Base-by-base conservation (phyloP, 805 yeast genomes). In the Cyberlindnera subsufficiens region DNA sequence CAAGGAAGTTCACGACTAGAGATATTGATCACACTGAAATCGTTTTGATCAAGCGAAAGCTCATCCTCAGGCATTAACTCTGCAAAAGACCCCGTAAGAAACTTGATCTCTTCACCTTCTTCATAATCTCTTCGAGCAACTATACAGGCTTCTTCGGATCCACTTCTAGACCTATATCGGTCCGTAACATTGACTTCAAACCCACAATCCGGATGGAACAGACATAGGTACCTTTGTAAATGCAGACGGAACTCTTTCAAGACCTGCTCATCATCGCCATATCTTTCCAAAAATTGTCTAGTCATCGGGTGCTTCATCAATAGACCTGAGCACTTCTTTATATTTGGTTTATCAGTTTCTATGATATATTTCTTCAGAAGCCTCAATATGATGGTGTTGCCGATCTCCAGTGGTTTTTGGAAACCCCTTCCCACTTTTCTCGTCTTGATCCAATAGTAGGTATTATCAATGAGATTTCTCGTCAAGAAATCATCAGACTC, bases 111-210 rank as follows among this genome's bases (percentile, higher is more conserved):
- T 16, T 63, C 64, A 15, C 63, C 69, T 5, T 56, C 46, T 5
- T 47, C 44, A 35, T 57, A 64, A 2, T 35, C 42, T 16, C 41
- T 42, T 18, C 69, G 53, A 0, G 77, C 66, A 6, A 72, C 56
- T 4, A 71, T 64, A 42, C 73, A 66, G 0, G 72, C 63, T 32
- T 60, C 63, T 13, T 43, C 27, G 3, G 33, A 38, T 8, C 43
- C 43, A 10, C 54, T 44, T 27, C 38, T 46, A 6, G 35, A 14
- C 25, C 51, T 46, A 46, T 69, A 72, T 6, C 76, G 54, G 38
- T 68, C 72, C 6, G 75, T 70, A 3, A 71, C 64, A 40, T 65
- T 60, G 15, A 72, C 48, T 37, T 66, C 72, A 50, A 69, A 72
- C 8, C 68, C 68, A 40, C 71, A 66, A 11, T 63, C 64, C 6